Base-by-base conservation (phyloP, 805 yeast species). In the Candida glaebosa region DNA sequence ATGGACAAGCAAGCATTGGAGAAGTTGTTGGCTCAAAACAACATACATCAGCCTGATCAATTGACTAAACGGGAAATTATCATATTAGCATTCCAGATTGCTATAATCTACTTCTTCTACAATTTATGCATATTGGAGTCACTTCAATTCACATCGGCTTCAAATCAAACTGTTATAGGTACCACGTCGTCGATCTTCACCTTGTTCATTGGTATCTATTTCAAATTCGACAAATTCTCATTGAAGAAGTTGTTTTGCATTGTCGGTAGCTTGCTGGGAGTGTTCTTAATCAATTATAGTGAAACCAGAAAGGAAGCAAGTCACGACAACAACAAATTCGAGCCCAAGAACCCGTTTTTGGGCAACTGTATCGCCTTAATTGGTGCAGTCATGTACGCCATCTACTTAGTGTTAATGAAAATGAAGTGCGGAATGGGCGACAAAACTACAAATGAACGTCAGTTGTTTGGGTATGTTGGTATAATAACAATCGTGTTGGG, bases 131-230 rank as follows among this genome's bases (percentile, higher is more conserved):
- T 62, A 3, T 63, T 75, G 55, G 40, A 58, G n/a, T 59, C 76
- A 2, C 60, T 77, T 34, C 63, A 64, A 45, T 77, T 64, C 49
- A 77, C 82, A 0, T 67, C 77, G 8, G 78, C 80, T 0, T 71
- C 81, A 16, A 76, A 75, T 48, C 76, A 69, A 48, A 72, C 81
- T 0, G 72, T 76, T 7, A 51, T 77, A 14, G 68, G 78, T 5
- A 70, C 81, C 2, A 69, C 79, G 1, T 67, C 80, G 3, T 71
- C 81, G 10, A 62, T 75, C 3, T 77, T 75, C 51, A 74, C 81
- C 0, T 56, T 77, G 26, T 47, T 75, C 12, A 55, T 75, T 16
- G 78, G 81, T 1, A 61, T 57, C 2, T 16, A 59, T 7, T 51
- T 65, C 16, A 61, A 61, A 18, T 69, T 73, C 15, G 82, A 77